A percentile compares a stretch with the other conserved stretches of the same genome.
Evolutionary conservation across 305 asterid species (phyloP).

Genomic region (Solanum hybrid): DNA sequence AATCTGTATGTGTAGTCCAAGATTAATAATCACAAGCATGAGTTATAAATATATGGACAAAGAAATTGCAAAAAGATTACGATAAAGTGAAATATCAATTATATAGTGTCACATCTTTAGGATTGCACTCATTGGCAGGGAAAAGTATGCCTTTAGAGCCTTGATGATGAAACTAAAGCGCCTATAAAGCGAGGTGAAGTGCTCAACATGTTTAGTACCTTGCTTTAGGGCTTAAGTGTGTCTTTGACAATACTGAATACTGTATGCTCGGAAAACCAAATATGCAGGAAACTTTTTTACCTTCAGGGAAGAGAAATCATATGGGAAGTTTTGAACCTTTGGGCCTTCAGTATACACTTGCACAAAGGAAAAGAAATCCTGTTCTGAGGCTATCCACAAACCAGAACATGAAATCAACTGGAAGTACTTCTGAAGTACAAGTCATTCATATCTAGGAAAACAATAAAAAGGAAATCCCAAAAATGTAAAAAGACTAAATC

Average conservation of each 20-base stretch:
- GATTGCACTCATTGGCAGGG: neutral
- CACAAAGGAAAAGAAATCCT: neutral
- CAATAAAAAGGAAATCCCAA: neutral
- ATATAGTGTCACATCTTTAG: neutral
- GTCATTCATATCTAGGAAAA: constrained; percentile 1
- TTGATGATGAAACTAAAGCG: neutral
- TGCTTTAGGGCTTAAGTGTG: neutral
- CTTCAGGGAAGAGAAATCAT: neutral
- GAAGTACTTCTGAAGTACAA: neutral
- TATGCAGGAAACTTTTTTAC: neutral
- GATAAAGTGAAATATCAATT: neutral
- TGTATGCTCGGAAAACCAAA: neutral
- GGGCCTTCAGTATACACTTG: neutral
- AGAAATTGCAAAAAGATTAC: neutral
- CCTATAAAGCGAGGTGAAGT: neutral
- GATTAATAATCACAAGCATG: neutral
- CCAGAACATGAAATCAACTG: neutral
- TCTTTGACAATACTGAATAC: neutral
- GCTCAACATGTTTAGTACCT: neutral
- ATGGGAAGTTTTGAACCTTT: neutral
- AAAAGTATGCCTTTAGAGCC: neutral
- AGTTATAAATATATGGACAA: neutral
- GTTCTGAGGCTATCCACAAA: neutral
- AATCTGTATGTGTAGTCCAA: neutral
- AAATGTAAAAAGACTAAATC: neutral